Percentiles rank a stretch among this genome's conserved stretches.
These are phyloP conservation scores for Bolboschoenoplectus hybrid DNA, from an alignment of 202 grass and related monocot species.

Conservation along the genomic window DNA sequence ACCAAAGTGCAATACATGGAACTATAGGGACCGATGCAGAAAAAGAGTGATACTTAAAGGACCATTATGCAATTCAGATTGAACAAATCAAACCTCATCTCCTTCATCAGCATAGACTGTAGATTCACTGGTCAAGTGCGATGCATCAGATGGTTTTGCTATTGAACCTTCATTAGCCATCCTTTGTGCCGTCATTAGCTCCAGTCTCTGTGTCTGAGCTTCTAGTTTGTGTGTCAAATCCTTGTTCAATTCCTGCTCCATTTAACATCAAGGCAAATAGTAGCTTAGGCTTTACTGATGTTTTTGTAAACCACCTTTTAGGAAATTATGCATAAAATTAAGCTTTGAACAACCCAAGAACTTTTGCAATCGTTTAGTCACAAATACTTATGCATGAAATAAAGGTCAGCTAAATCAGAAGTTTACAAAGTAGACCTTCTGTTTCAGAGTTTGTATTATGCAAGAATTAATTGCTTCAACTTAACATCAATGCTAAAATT, in stretches of 20 bases:
- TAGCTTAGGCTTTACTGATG: background rate
- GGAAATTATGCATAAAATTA: slow-evolving; percentile 7
- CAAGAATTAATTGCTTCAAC: background rate
- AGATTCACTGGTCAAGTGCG: slow-evolving; percentile 62
- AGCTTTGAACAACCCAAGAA: background rate
- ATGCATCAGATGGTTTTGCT: slow-evolving; percentile 56
- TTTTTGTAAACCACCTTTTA: background rate
- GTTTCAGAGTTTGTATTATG: background rate
- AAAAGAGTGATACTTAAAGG: background rate
- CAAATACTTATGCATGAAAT: slow-evolving; percentile 20
- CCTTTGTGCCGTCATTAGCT: slow-evolving; percentile 72
- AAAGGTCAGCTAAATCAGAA: background rate
- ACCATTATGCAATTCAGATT: slow-evolving; percentile 11
- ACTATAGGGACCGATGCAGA: background rate
- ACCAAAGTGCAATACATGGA: background rate
- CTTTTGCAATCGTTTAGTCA: background rate
- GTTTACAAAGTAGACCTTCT: slow-evolving; percentile 10
- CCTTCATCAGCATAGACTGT: slow-evolving; percentile 94
- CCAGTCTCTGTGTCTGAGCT: slow-evolving; percentile 85
- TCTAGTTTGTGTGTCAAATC: slow-evolving; percentile 93
- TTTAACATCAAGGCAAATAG: slow-evolving; percentile 20
- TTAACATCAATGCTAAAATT: slow-evolving; percentile 13
- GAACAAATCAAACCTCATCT: slow-evolving; percentile 68
- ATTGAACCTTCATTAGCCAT: slow-evolving; percentile 70
- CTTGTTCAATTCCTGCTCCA: slow-evolving; percentile 72